These are phyloP conservation scores for Ogataea neopini DNA, from an alignment of 805 yeast species.

Conservation along the genomic window DNA sequence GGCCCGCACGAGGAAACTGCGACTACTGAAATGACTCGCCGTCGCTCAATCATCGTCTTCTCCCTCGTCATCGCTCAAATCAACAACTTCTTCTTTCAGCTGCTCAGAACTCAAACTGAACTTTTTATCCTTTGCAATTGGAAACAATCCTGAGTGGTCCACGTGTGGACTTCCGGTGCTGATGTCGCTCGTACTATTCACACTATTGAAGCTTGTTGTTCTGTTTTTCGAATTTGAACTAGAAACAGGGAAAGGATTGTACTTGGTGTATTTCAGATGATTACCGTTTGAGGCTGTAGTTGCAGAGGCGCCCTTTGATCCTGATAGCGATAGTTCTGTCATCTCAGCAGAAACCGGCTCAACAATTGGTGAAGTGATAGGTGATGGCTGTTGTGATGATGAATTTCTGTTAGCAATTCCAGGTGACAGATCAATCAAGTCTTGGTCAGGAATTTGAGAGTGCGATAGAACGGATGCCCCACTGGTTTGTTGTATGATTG, in stretches of 20 bases:
- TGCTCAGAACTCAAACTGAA: slow-evolving; percentile 24
- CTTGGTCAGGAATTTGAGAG: slow-evolving; percentile 1
- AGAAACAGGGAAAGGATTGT: slow-evolving; percentile 24
- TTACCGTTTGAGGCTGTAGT: slow-evolving; percentile 4
- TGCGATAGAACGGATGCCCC: slow-evolving; percentile 12
- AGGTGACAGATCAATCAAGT: slow-evolving; percentile 20
- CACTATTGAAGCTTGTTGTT: slow-evolving; percentile 14
- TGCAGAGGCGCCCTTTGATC: neutral
- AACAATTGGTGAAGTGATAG: slow-evolving; percentile 8
- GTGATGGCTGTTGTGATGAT: slow-evolving; percentile 10
- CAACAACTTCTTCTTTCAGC: slow-evolving; percentile 25
- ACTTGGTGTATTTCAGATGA: slow-evolving; percentile 15
- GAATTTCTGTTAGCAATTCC: neutral
- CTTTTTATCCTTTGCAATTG: slow-evolving; percentile 11
- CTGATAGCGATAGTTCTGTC: slow-evolving; percentile 4
- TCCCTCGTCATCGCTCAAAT: slow-evolving; percentile 25
- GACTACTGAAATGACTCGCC: too few species aligned
- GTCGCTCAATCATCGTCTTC: neutral
- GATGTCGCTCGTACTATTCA: slow-evolving; percentile 6
- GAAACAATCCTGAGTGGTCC: neutral
- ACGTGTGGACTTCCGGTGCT: slow-evolving; percentile 2
- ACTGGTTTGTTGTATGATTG: slow-evolving; percentile 10
- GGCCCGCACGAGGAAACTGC: too few species aligned
- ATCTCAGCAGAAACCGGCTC: slow-evolving; percentile 1
- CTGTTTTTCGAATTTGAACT: slow-evolving; percentile 1